Evolutionary conservation across 177 flowering plant species (phyloP).

Genomic region (Vitis hybrid): DNA sequence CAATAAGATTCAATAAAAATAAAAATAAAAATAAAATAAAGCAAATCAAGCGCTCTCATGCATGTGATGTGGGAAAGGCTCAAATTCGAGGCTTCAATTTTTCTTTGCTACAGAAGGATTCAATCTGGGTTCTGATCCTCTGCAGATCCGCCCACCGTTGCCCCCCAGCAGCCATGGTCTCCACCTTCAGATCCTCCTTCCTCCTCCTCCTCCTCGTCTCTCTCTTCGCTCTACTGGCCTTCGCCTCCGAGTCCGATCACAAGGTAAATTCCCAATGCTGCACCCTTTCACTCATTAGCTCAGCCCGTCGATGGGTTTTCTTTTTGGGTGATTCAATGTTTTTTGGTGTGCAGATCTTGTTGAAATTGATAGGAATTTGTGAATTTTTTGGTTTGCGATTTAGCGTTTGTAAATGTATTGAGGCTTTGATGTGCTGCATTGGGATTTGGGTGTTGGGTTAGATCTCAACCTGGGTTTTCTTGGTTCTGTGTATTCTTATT

Average conservation of each 20-base stretch:
- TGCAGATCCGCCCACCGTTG: conserved; percentile 22
- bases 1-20: too few species aligned
- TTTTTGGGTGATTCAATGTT: neutral
- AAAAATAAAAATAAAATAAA: too few species aligned
- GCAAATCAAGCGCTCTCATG: too few species aligned
- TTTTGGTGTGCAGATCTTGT: neutral
- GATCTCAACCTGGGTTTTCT: too few species aligned
- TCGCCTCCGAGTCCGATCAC: conserved; percentile 61
- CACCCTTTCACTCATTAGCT: neutral
- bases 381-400: neutral
- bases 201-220: conserved; percentile 14
- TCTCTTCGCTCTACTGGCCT: conserved; percentile 23
- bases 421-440: too few species aligned
- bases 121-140: too few species aligned
- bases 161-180: conserved; percentile 34
- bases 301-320: neutral
- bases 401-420: too few species aligned
- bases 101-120: too few species aligned
- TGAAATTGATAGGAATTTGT: conserved; percentile 6
- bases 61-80: too few species aligned
- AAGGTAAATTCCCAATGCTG: conserved; percentile 26
- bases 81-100: too few species aligned
- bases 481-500: neutral
- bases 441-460: too few species aligned
- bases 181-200: conserved; percentile 29